A percentile compares a stretch with the other conserved stretches of the same genome.
These are phyloP conservation scores for Chalaropsis ovoidea DNA, from an alignment of 2,329 filamentous ascomycete species.

Conservation along the genomic window DNA sequence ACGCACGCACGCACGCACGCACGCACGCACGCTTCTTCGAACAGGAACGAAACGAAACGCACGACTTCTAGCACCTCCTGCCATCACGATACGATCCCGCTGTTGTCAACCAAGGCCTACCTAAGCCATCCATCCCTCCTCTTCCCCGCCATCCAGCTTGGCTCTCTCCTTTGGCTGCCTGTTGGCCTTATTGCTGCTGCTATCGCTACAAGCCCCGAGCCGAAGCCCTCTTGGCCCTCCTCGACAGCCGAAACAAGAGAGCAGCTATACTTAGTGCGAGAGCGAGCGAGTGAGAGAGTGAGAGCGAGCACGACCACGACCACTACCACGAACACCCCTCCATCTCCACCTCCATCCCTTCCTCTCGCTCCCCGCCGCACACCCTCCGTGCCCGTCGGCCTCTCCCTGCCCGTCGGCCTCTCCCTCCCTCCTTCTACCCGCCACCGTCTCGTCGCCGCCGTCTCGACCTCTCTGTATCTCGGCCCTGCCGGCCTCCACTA, in stretches of 20 bases:
- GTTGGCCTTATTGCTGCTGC: not conserved
- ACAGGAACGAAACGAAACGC: constrained; percentile 6
- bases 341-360: not conserved
- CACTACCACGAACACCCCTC: not conserved
- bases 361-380: not conserved
- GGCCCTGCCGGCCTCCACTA: constrained; percentile 61
- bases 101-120: not conserved
- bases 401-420: not conserved
- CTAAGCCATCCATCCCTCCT: not conserved
- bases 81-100: constrained; percentile 1
- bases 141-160: not conserved
- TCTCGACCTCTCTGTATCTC: not conserved
- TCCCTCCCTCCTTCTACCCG: not conserved
- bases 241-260: not conserved
- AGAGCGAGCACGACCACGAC: not conserved
- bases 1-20: not conserved
- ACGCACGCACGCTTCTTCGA: constrained; percentile 2
- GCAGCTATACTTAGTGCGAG: not conserved
- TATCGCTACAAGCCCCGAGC: not conserved
- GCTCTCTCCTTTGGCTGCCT: constrained; percentile 7
- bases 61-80: not conserved
- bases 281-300: not conserved
- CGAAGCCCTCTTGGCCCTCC: not conserved
- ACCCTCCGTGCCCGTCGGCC: not conserved
- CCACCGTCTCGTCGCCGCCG: not conserved